Percentiles rank a stretch among this genome's conserved stretches.
These are phyloP conservation scores for Wallemia ichthyophaga DNA, from an alignment of 1,284 basidiomycete genomes.

Conservation along the genomic window DNA sequence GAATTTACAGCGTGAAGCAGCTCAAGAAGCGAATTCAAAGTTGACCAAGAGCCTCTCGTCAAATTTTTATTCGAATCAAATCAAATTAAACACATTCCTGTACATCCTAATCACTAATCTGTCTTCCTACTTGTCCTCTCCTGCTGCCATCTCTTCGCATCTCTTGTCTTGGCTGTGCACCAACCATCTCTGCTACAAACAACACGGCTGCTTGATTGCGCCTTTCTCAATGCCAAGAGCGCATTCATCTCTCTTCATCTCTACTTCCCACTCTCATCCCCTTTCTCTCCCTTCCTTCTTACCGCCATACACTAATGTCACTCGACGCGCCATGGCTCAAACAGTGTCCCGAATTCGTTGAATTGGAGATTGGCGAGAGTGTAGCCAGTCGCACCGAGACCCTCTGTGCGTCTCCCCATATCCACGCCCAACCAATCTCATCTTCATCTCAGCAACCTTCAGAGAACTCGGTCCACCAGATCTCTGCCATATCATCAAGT, in stretches of 20 bases:
- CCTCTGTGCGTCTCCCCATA: slow-evolving; percentile 26
- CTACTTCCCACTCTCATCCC: neutral
- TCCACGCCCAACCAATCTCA: too few relatives aligned
- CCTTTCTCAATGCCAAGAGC: too few relatives aligned
- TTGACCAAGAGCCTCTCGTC: neutral
- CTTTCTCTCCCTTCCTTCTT: neutral
- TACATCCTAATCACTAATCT: too few relatives aligned
- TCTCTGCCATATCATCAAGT: slow-evolving; percentile 76
- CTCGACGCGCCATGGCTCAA: slow-evolving; percentile 14
- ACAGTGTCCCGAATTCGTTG: slow-evolving; percentile 38
- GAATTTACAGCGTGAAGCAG: neutral
- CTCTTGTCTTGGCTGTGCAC: too few relatives aligned
- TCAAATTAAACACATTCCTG: too few relatives aligned
- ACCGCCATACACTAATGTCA: slow-evolving; percentile 2
- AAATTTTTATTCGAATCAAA: too few relatives aligned
- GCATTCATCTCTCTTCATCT: neutral
- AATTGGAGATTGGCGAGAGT: slow-evolving; percentile 67
- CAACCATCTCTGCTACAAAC: too few relatives aligned
- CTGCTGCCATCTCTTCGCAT: too few relatives aligned
- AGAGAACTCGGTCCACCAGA: slow-evolving; percentile 92
- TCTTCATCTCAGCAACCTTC: slow-evolving; percentile 37
- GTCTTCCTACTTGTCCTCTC: too few relatives aligned
- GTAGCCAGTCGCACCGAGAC: slow-evolving; percentile 71
- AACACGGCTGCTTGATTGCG: too few relatives aligned
- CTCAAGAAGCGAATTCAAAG: neutral